A percentile compares a stretch with the other conserved stretches of the same genome.
These are phyloP conservation scores for Acorus calamus DNA, from an alignment of 106 monocot species.

Conservation along the genomic window DNA sequence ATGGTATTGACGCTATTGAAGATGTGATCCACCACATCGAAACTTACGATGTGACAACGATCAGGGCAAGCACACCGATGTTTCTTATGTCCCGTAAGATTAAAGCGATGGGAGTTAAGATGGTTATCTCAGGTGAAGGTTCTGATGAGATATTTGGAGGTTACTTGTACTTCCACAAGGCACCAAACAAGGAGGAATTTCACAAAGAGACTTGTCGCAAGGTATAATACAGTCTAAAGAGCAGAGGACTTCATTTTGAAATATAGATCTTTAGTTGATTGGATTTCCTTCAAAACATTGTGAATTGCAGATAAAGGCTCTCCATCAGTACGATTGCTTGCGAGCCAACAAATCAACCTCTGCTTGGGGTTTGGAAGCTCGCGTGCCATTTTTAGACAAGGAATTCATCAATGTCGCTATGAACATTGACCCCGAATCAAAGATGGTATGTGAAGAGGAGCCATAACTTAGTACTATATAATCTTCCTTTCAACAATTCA, in stretches of 20 bases:
- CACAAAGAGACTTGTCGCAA: constrained; percentile 56
- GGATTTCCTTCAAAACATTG: no score
- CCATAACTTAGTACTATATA: background rate
- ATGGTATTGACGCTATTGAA: constrained; percentile 64
- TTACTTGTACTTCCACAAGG: constrained; percentile 62
- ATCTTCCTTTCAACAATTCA: no score
- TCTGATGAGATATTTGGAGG: constrained; percentile 60
- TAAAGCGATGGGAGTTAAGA: constrained; percentile 49
- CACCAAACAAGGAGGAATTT: constrained; percentile 69
- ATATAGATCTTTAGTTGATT: no score
- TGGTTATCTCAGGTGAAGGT: constrained; percentile 66
- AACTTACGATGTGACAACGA: constrained; percentile 58
- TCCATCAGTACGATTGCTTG: constrained; percentile 59
- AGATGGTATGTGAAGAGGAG: constrained; percentile 25
- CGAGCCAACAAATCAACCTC: constrained; percentile 59
- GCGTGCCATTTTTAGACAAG: constrained; percentile 64
- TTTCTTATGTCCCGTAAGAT: constrained; percentile 63
- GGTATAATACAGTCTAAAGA: constrained; percentile 20
- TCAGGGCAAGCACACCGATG: constrained; percentile 66
- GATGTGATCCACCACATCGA: constrained; percentile 65
- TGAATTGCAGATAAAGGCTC: constrained; percentile 40
- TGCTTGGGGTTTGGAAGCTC: constrained; percentile 59
- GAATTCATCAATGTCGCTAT: constrained; percentile 51
- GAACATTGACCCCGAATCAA: constrained; percentile 65
- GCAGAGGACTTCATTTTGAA: no score